Evolutionary conservation across 2,329 filamentous ascomycete genomes (phyloP), one percentile per base, ranked within the genome.

Genomic region (Stachybotrys chartarum): DNA sequence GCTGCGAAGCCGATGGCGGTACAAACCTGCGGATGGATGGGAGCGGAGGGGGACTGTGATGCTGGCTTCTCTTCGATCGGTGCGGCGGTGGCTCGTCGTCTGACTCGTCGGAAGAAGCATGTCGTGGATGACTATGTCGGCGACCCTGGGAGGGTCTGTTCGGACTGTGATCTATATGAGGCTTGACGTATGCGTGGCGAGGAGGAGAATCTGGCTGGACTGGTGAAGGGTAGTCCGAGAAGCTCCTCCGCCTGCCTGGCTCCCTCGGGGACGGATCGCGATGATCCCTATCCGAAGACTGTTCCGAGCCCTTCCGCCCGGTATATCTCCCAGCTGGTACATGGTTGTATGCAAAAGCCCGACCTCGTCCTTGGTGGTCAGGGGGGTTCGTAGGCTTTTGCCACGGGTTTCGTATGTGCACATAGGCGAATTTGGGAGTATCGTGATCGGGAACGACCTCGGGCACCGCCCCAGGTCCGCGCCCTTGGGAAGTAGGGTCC

Each of bases 61-160:
- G 64, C 3, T 59, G 61, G 54, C 64, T 61, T 39, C 65, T 61
- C 57, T 64, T 68, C 30, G 60, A 52, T 30, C 63, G 66, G 30
- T 67, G 59, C 3, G 67, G 67, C 3, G 50, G 56, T n/a, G 63
- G 60, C 17, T 75, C 74, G 1, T 75, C 72, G 2, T 75, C 74
- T n/a, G 75, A 76, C 1, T 73, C 71, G 14, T 68, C 66, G 3
- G 72, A 72, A 52, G 73, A 74, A 48, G 69, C 66, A 52, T 73
- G 72, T 32, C 75, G 70, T 0, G 78, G 76, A 54, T 81, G 79
- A 59, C 78, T 81, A 61, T 81, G 78, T 32, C 78, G 68, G 18
- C 79, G 74, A 17, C 64, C 61, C 18, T 68, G 67, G 1, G 60
- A 54, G 14, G 67, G 67, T 49, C 68, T 64, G 57, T 60, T 66